phyloP scores from a whole-genome alignment of 23 red algal genomes.

The Gracilaria gracilis region DNA sequence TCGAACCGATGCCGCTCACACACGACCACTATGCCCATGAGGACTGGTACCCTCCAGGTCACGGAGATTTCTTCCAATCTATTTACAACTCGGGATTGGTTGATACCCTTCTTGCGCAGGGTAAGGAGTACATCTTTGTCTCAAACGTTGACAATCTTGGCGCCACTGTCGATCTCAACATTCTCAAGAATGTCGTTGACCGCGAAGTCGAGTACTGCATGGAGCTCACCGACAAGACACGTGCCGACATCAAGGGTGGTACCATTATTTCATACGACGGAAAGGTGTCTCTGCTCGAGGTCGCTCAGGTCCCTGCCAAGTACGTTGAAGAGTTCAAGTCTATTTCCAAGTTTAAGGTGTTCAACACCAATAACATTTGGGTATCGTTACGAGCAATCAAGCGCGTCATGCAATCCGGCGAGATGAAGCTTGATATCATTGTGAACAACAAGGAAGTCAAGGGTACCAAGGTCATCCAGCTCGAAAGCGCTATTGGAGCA shows the following conservation, averaged over 20 bases:
- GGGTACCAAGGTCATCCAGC: constrained; percentile 91
- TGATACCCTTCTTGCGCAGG: constrained; percentile 89
- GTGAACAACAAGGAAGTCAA: constrained; percentile 93
- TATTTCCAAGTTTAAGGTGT: constrained; percentile 98
- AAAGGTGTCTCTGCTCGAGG: constrained; percentile 90
- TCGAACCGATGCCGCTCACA: constrained; percentile 86
- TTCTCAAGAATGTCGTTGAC: constrained; percentile 87
- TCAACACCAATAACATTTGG: constrained; percentile 99
- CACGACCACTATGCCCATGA: constrained; percentile 76
- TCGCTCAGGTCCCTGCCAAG: constrained; percentile 93
- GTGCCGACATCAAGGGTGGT: constrained; percentile 97
- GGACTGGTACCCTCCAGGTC: constrained; percentile 99
- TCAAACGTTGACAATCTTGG: constrained; percentile 98
- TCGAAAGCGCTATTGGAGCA: constrained; percentile 97
- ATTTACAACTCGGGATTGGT: constrained; percentile 87
- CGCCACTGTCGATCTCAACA: constrained; percentile 91
- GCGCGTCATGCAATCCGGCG: constrained; percentile 79
- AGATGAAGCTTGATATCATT: constrained; percentile 99
- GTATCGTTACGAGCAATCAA: constrained; percentile 86
- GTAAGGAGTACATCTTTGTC: constrained; percentile 99
- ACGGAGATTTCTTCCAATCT: constrained; percentile 94
- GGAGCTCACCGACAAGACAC: constrained; percentile 97
- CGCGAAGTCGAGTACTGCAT: constrained; percentile 93
- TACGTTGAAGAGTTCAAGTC: constrained; percentile 98
- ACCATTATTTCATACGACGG: constrained; percentile 98